Evolutionary conservation across 345 rosid species (phyloP).

Genomic region (Firmiana major): DNA sequence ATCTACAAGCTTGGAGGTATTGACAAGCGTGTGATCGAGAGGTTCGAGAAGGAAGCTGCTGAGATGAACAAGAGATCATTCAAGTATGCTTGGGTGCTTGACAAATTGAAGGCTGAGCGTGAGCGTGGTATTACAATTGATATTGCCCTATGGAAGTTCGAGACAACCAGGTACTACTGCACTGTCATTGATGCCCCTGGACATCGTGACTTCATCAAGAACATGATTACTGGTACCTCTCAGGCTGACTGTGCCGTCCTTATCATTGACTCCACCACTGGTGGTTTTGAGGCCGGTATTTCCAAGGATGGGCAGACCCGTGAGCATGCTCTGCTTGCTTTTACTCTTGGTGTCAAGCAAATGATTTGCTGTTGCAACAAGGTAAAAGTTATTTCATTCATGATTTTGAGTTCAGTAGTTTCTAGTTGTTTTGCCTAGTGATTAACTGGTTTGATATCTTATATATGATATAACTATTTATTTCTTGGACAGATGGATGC

Average conservation of each 20-base stretch:
- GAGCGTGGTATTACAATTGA: slow-evolving; percentile 87
- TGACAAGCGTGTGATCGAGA: slow-evolving; percentile 74
- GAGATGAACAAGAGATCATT: slow-evolving; percentile 87
- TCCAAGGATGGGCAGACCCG: slow-evolving; percentile 87
- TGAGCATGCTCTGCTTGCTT: slow-evolving; percentile 82
- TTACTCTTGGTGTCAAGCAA: slow-evolving; percentile 86
- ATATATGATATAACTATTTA: too few relatives aligned
- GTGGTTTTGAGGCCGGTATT: slow-evolving; percentile 80
- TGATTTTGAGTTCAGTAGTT: neutral
- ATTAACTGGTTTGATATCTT: slow-evolving; percentile 30
- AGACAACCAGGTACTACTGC: slow-evolving; percentile 81
- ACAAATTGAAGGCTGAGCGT: slow-evolving; percentile 89
- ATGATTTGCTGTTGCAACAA: slow-evolving; percentile 90
- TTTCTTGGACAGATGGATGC: slow-evolving; percentile 58
- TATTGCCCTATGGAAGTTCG: slow-evolving; percentile 80
- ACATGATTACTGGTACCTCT: slow-evolving; percentile 81
- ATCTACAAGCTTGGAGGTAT: slow-evolving; percentile 92
- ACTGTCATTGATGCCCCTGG: slow-evolving; percentile 93
- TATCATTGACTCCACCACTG: slow-evolving; percentile 75
- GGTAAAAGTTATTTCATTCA: slow-evolving; percentile 22
- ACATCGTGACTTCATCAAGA: slow-evolving; percentile 78
- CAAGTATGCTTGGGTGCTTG: slow-evolving; percentile 88
- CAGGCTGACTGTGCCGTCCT: slow-evolving; percentile 84
- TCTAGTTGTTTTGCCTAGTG: too few relatives aligned
- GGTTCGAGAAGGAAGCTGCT: slow-evolving; percentile 82